phyloP scores from a whole-genome alignment of 257 asterid species.

The Orobanche coerulescens region DNA sequence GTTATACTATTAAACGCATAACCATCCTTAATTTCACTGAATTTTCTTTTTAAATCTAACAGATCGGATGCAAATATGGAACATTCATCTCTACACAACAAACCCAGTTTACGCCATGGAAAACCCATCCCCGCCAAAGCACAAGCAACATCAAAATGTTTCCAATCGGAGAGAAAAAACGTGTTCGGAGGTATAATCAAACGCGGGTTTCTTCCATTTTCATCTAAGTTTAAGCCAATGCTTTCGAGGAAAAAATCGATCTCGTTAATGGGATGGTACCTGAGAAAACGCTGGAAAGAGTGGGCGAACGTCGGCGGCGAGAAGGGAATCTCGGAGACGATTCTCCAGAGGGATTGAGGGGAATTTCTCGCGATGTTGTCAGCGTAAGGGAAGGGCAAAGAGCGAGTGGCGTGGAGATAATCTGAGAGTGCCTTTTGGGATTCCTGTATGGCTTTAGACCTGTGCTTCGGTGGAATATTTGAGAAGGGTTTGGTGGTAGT shows the following conservation, averaged over 20 bases:
- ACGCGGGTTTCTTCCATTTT: conserved; percentile 7
- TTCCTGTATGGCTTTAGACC: conserved; percentile 41
- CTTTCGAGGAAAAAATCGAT: conserved; percentile 57
- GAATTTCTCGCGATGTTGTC: conserved; percentile 47
- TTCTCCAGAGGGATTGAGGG: conserved; percentile 32
- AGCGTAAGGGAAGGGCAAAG: conserved; percentile 48
- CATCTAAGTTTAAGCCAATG: conserved; percentile 35
- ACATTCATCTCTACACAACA: conserved; percentile 31
- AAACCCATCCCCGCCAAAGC: conserved; percentile 48
- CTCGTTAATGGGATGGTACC: conserved; percentile 69
- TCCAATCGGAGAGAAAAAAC: conserved; percentile 43
- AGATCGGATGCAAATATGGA: conserved; percentile 26
- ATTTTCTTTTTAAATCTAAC: conserved; percentile 19
- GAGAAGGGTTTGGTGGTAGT: conserved; percentile 36
- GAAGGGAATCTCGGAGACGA: conserved; percentile 38
- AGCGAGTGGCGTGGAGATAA: conserved; percentile 56
- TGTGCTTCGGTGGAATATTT: conserved; percentile 38
- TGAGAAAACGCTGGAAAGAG: conserved; percentile 40
- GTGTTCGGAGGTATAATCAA: conserved; percentile 22
- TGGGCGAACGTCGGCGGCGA: conserved; percentile 20
- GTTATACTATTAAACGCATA: conserved; percentile 35
- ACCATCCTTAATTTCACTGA: conserved; percentile 29
- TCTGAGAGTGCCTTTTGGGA: conserved; percentile 46
- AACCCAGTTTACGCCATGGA: conserved; percentile 53
- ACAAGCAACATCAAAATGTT: conserved; percentile 39